Base-by-base conservation (phyloP, 148 eudicot species). In the Cornus kousa region DNA sequence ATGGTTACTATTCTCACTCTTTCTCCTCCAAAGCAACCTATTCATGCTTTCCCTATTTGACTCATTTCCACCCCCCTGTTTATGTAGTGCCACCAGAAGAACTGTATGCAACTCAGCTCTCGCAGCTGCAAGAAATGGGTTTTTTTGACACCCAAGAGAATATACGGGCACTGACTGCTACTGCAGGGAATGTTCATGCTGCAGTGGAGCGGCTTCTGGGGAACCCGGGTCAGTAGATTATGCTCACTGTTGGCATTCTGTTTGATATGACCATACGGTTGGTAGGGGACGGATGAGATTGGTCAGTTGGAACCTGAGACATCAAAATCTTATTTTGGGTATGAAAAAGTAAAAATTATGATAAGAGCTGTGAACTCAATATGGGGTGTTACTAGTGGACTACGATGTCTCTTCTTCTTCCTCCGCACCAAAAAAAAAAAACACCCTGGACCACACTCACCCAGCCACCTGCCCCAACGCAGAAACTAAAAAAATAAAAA, bases 61-160 rank as follows among this genome's bases (percentile, higher is more conserved):
- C 50, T 33, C 43, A 59, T 17, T 6, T 10, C 37, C 69, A 39
- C 8, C 3, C 71, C 13, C 74, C 10, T 9, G 22, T 23, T 28
- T 68, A 64, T 85, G 79, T 77, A 92, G 99, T 91, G 70, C 97
- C 98, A 16, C 98, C 98, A 0, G 99, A 96, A 79, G 98, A 96
- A 82, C 90, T 85, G 4, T 96, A 92, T 85, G 99, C 99, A 22
- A 87, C 90, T 55, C 99, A 96, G 74, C 90, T 96, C 17, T 81
- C 91, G 3, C 99, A 94, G 83, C 90, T 96, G 48, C 99, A 91
- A 82, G 99, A 96, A 81, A 93, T 93, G 99, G 99, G 99, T 7
- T 96, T 96, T 85, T 89, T 90, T 46, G 99, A 96, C 39, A 83
- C 94, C 20, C 88, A 85, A 80, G 99, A 92, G 87, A 96, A 96